Base-by-base conservation (phyloP, 2,329 filamentous ascomycete genomes). In the Cladosporium sp. region DNA sequence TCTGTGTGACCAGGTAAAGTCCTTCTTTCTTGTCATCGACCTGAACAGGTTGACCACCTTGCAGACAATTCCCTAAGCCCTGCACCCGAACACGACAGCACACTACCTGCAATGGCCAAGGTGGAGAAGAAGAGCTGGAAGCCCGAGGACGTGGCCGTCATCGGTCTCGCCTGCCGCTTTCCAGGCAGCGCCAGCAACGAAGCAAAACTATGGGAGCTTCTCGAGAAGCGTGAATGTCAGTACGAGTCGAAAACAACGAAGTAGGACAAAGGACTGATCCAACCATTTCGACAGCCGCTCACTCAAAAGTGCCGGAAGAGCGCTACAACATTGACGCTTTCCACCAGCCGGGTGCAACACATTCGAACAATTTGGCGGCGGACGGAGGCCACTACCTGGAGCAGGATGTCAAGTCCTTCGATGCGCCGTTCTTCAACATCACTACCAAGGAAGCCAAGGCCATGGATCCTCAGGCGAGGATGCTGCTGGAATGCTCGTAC, bases 381-480 rank as follows among this genome's bases (percentile, higher is more conserved):
- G 30, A 51, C 5, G 26, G 30, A 6, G 48, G 18, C 1, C 71
- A 74, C 63, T 66, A 70, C 21, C 70, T 72, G 10, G 66, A 70
- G 36, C 68, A 73, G 48, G 68, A 75, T 58, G 63, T 68, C 46
- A 54, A 57, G 32, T 25, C 64, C 8, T 74, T 74, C 56, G 72
- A 74, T 56, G 68, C 67, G 13, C 56, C 65, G 1, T 74, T 74
- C 62, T 74, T 74, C 63, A 60, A 63, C n/a, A 67, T 72, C 28
- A 66, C 53, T 48, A 64, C 65, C 3, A 57, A 62, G 18, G 71
- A 74, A 58, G 72, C 69, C 43, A 63, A 68, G 23, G 67, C 67
- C 26, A 72, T 74, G 65, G 72, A 74, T 63, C 72, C 72, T 16
- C 70, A 73, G 64, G 70, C 73, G 65, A 65, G 72, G 2, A 63